These are phyloP conservation scores for Mycena leptocephala DNA, from an alignment of 768 basidiomycete species.

Conservation along the genomic window DNA sequence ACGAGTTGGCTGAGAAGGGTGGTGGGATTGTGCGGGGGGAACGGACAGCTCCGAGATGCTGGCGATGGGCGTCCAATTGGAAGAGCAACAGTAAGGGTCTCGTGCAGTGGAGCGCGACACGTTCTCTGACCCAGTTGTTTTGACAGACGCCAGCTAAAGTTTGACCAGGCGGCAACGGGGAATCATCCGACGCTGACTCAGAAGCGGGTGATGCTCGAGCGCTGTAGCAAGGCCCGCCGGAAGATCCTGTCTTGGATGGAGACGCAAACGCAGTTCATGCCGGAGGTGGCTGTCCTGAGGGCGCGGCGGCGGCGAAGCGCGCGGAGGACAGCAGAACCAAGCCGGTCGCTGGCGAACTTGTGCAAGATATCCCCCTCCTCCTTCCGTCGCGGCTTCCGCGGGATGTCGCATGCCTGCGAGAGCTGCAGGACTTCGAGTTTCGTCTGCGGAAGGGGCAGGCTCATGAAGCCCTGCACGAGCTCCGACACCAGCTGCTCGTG, in stretches of 20 bases:
- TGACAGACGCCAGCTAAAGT: not conserved
- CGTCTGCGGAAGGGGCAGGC: conserved; percentile 13
- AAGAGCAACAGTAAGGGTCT: not conserved
- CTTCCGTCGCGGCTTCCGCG: not conserved
- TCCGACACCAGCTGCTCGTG: conserved; percentile 17
- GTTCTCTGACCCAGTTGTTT: no score
- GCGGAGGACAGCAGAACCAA: not conserved
- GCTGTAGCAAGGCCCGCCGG: conserved; percentile 8
- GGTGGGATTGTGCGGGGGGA: not conserved
- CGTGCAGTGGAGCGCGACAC: not conserved
- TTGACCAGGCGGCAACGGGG: conserved; percentile 7
- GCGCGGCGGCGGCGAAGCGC: conserved; percentile 1
- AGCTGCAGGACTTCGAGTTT: conserved; percentile 13
- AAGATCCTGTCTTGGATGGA: conserved; percentile 19
- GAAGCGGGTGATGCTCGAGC: conserved; percentile 17
- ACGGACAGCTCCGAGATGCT: conserved; percentile 11
- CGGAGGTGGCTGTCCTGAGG: not conserved
- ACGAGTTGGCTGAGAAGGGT: not conserved
- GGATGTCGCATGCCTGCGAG: not conserved
- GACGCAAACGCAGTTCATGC: conserved; percentile 14
- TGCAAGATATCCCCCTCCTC: conserved; percentile 10
- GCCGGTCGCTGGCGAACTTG: not conserved
- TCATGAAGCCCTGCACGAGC: not conserved
- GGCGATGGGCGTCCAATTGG: not conserved
- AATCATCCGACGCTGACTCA: not conserved